phyloP scores from a whole-genome alignment of 2,329 filamentous ascomycete genomes.

The Apiospora kogelbergensis region DNA sequence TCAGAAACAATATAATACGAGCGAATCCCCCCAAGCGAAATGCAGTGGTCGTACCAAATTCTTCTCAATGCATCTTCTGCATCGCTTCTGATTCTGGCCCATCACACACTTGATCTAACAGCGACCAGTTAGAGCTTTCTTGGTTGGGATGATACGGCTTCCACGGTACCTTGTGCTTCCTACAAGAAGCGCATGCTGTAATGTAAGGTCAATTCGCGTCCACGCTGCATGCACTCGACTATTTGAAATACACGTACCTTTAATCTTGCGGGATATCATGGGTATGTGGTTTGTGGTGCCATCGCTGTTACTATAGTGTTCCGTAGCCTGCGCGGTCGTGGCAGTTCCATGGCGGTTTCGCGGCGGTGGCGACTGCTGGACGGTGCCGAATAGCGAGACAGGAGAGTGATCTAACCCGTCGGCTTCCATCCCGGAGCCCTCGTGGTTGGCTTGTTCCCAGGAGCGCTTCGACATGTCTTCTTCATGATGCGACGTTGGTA shows the following conservation, averaged over 20 bases:
- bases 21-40: too few relatives aligned
- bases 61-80: conserved; percentile 36
- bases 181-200: conserved; percentile 37
- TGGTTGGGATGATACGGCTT: background rate
- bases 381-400: background rate
- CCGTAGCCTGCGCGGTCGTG: background rate
- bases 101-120: conserved; percentile 42
- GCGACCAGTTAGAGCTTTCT: background rate
- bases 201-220: background rate
- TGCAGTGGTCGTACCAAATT: conserved; percentile 23
- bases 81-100: conserved; percentile 36
- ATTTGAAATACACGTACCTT: background rate
- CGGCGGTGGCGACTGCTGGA: background rate
- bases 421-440: background rate
- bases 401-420: background rate
- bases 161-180: conserved; percentile 38
- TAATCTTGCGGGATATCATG: conserved; percentile 18
- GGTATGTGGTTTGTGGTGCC: conserved; percentile 10
- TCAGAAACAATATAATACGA: background rate
- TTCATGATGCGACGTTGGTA: background rate
- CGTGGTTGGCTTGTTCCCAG: conserved; percentile 14
- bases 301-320: background rate
- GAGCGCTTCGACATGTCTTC: conserved; percentile 15
- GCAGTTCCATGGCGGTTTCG: background rate
- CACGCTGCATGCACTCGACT: background rate